Base-by-base conservation (phyloP, 108 stramenopile genomes). In the Skeletonema grethae region DNA sequence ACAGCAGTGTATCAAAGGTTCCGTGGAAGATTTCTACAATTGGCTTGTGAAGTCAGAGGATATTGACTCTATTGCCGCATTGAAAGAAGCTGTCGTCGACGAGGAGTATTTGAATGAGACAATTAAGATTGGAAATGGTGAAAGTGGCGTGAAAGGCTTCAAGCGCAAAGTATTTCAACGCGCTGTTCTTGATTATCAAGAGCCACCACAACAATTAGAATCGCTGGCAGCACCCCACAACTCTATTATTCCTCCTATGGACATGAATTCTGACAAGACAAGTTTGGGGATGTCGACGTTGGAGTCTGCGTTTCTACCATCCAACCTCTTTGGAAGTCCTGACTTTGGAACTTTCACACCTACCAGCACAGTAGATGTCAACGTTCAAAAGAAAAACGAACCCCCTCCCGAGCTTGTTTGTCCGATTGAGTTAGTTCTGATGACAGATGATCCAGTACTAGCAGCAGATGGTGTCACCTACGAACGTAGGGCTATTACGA, bases 401-500 rank as follows among this genome's bases (percentile, higher is more conserved):
- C 61, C 70, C n/a, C 75, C 80, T 15, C 22, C 38, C 5, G 80
- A 82, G 48, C 70, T 82, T 15, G 11, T 57, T 16, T 94, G 93
- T 58, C 88, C 88, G 12, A 92, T 94, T 46, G 88, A 85, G 11
- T 58, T 75, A 22, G 85, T 69, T 32, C 55, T 87, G 18, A 89
- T 92, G 86, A 65, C 65, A 25, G 65, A 70, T 20, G 89, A 94
- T 61, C 93, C 93, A 43, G 93, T 91, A 24, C 65, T 87, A 30
- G 91, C 93, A 0, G 64, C 85, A 15, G 93, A 95, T 55, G 93
- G 91, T 4, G 86, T 88, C 43, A 91, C 90, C 0, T 95, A 92
- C 58, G 93, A 95, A 59, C 66, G 90, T 43, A 70, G 57, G 16
- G 86, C 86, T n/a, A 91, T 91, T 30, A 69, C 66, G 38, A 66